Evolutionary conservation across 495 filamentous ascomycete species (phyloP), one percentile per base, ranked within the genome.

Genomic region (Penicillium macrosclerotiorum): DNA sequence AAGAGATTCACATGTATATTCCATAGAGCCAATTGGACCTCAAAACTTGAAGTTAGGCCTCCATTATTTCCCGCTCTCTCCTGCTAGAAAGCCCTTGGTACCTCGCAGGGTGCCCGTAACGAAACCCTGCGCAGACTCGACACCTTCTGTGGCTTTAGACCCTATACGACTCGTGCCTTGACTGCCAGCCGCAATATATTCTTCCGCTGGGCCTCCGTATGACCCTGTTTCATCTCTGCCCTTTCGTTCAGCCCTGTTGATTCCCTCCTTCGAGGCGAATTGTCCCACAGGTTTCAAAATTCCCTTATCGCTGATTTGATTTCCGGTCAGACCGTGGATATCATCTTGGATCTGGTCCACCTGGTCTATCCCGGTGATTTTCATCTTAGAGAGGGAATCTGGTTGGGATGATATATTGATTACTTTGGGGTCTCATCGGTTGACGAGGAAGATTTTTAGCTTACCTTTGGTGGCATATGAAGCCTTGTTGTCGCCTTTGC

Each of bases 401-500:
- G 52, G 34, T 37, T 22, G 4, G 42, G 27, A 20, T 17, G 16
- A 8, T 11, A 13, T 22, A 41, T 39, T 42, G 31, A 39, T 25
- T 46, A 45, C 4, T 27, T n/a, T n/a, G n/a, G n/a, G n/a, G n/a
- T n/a, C n/a, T n/a, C n/a, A n/a, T n/a, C n/a, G n/a, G n/a, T n/a
- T n/a, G n/a, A n/a, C n/a, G 20, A 24, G 18, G 13, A 42, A 14
- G 26, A 25, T 42, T 27, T 18, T 5, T 45, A 41, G 47, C 55
- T 23, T 63, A 84, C 83, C 77, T 54, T 78, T 83, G 0, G 81
- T 73, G 1, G 71, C 69, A 53, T 86, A 87, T 50, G 77, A 81
- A 1, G 81, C 72, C 64, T 87, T 85, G 66, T 88, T 89, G 52
- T 89, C 84, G 4, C 64, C 66, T 45, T 78, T 83, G 52, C 79